Conservation (phyloP, 2,329 filamentous ascomycete genomes). For the Xylariales sp. region DNA sequence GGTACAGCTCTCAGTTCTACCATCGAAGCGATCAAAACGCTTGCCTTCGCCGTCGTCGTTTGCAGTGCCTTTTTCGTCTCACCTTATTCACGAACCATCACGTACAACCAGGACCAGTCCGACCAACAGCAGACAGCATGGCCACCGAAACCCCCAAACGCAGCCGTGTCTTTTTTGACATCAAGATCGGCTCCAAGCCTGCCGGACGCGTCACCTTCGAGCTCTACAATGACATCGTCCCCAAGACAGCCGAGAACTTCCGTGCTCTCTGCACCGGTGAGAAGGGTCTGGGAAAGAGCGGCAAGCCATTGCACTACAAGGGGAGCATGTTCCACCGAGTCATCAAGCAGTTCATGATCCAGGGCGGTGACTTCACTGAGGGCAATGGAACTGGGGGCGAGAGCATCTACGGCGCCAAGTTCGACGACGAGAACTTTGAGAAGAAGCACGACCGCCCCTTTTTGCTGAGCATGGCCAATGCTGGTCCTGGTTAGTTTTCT, state of each 20-base stretch:
- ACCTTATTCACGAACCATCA: too few species aligned
- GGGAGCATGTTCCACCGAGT: slow-evolving; percentile 90
- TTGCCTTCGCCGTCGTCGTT: too few species aligned
- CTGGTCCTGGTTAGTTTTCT: slow-evolving; percentile 67
- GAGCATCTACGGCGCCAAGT: slow-evolving; percentile 96
- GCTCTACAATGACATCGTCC: slow-evolving; percentile 72
- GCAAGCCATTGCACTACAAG: slow-evolving; percentile 90
- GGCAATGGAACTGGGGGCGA: slow-evolving; percentile 95
- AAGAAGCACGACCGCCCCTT: slow-evolving; percentile 90
- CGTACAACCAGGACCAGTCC: too few species aligned
- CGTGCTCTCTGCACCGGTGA: slow-evolving; percentile 90
- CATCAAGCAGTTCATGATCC: slow-evolving; percentile 98
- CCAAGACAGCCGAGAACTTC: slow-evolving; percentile 97
- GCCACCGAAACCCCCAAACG: slow-evolving; percentile 50
- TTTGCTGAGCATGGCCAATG: slow-evolving; percentile 96
- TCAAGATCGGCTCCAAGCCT: slow-evolving; percentile 70
- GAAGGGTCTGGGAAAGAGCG: slow-evolving; percentile 77
- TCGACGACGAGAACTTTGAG: slow-evolving; percentile 93
- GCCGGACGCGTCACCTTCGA: slow-evolving; percentile 83
- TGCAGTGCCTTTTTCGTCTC: too few species aligned
- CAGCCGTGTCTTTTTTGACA: slow-evolving; percentile 88
- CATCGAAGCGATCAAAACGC: too few species aligned
- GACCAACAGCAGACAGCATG: too few species aligned
- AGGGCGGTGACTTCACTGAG: slow-evolving; percentile 94
- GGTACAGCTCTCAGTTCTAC: too few species aligned